Conservation (phyloP, 1,284 basidiomycete genomes). For the Leccinum subfulvum region DNA sequence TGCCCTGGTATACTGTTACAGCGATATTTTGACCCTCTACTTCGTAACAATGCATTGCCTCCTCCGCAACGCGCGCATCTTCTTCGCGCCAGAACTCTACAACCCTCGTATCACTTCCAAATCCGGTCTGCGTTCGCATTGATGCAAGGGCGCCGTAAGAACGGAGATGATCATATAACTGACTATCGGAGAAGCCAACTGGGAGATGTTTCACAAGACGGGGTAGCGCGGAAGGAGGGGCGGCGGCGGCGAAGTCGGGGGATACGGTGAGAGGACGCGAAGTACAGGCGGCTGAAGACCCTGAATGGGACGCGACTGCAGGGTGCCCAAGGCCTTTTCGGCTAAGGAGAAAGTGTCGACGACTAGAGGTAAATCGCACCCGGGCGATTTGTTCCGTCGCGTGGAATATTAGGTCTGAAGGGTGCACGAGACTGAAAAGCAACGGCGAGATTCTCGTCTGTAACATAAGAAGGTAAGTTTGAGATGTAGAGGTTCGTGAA, state of each 20-base stretch:
- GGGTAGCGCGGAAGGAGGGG: conserved; percentile 67
- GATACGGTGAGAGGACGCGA: conserved; percentile 72
- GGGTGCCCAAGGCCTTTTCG: conserved; percentile 83
- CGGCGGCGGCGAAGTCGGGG: conserved; percentile 67
- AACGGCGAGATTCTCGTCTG: conserved; percentile 70
- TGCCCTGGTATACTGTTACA: conserved; percentile 71
- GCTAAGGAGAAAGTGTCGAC: conserved; percentile 45
- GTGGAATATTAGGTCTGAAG: conserved; percentile 71
- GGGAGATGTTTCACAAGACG: conserved; percentile 79
- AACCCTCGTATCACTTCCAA: conserved; percentile 70
- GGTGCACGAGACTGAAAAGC: conserved; percentile 72
- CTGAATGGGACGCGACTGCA: conserved; percentile 71
- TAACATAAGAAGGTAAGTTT: conserved; percentile 64
- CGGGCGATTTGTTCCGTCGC: conserved; percentile 52
- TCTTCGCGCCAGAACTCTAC: conserved; percentile 89
- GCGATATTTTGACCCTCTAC: conserved; percentile 79
- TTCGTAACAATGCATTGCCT: conserved; percentile 77
- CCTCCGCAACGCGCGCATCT: conserved; percentile 76
- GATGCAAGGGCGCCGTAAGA: conserved; percentile 72
- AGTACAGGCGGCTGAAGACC: conserved; percentile 52
- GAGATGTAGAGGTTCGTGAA: conserved; percentile 82
- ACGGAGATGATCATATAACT: conserved; percentile 73
- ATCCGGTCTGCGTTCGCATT: conserved; percentile 65
- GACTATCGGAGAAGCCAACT: conserved; percentile 63
- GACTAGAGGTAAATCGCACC: conserved; percentile 6